These are phyloP conservation scores for Diaporthe vaccinii DNA, from an alignment of 2,329 filamentous ascomycete genomes.

Conservation along the genomic window DNA sequence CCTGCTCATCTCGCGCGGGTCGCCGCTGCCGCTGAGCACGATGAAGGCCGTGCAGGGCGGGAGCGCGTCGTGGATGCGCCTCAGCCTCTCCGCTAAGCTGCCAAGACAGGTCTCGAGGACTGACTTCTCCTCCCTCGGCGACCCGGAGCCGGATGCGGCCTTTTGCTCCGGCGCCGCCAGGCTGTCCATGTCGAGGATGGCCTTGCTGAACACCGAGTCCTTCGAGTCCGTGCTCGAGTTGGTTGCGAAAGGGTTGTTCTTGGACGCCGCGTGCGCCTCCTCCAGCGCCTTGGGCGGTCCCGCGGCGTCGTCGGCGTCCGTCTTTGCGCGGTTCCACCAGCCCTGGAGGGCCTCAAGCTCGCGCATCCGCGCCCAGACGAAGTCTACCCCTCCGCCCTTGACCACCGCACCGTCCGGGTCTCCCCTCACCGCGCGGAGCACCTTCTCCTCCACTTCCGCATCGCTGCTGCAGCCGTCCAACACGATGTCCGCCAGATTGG, in stretches of 20 bases:
- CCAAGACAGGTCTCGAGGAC: conserved; percentile 62
- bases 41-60: conserved; percentile 76
- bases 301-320: conserved; percentile 48
- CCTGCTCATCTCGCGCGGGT: conserved; percentile 75
- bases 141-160: neutral
- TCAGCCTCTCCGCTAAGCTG: conserved; percentile 63
- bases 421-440: conserved; percentile 71
- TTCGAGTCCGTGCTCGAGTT: conserved; percentile 19
- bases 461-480: conserved; percentile 70
- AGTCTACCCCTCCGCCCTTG: conserved; percentile 72
- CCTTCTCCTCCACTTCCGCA: conserved; percentile 67
- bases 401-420: conserved; percentile 71
- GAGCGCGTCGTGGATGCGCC: conserved; percentile 68
- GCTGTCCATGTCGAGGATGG: conserved; percentile 35
- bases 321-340: conserved; percentile 75
- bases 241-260: conserved; percentile 38
- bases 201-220: conserved; percentile 36
- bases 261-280: conserved; percentile 33
- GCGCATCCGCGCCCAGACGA: conserved; percentile 76
- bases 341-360: conserved; percentile 75
- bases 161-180: conserved; percentile 22
- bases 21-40: conserved; percentile 75
- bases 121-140: conserved; percentile 37
- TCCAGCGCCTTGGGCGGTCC: conserved; percentile 48
- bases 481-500: conserved; percentile 67